A percentile compares a stretch with the other conserved stretches of the same genome.
These are phyloP conservation scores for Spencermartinsiella europaea DNA, from an alignment of 805 yeast species.

Conservation along the genomic window DNA sequence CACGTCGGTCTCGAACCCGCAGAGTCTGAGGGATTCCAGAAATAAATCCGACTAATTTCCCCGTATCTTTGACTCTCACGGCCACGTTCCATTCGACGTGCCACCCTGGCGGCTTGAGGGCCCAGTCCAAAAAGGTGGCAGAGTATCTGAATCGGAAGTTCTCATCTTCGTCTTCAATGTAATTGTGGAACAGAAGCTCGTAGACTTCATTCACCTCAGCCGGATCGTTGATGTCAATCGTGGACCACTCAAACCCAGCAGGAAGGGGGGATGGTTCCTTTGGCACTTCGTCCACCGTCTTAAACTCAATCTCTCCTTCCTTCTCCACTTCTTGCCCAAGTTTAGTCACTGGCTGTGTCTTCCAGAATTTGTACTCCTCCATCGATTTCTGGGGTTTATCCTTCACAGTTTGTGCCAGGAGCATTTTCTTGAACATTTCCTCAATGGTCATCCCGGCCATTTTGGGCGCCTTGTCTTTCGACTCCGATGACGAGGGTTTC, in stretches of 20 bases:
- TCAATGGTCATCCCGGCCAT: slow-evolving; percentile 23
- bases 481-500: too few relatives aligned
- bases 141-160: slow-evolving; percentile 88
- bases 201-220: slow-evolving; percentile 71
- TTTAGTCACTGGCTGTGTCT: slow-evolving; percentile 88
- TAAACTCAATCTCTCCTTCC: slow-evolving; percentile 81
- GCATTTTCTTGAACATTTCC: slow-evolving; percentile 19
- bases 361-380: slow-evolving; percentile 95
- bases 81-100: slow-evolving; percentile 86
- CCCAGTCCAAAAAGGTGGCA: slow-evolving; percentile 83
- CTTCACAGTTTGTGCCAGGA: background rate
- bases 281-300: slow-evolving; percentile 69
- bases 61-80: slow-evolving; percentile 73
- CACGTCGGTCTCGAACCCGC: slow-evolving; percentile 48
- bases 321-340: slow-evolving; percentile 60
- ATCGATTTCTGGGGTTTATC: slow-evolving; percentile 40
- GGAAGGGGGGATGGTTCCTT: slow-evolving; percentile 65
- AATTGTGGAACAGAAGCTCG: slow-evolving; percentile 75
- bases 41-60: slow-evolving; percentile 84
- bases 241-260: slow-evolving; percentile 83
- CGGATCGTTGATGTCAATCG: slow-evolving; percentile 55
- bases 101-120: slow-evolving; percentile 92
- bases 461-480: slow-evolving; percentile 14
- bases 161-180: slow-evolving; percentile 92
- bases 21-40: slow-evolving; percentile 80